Evolutionary conservation across 2,329 filamentous ascomycete genomes (phyloP).

Genomic region (Diaporthe citrichinensis): DNA sequence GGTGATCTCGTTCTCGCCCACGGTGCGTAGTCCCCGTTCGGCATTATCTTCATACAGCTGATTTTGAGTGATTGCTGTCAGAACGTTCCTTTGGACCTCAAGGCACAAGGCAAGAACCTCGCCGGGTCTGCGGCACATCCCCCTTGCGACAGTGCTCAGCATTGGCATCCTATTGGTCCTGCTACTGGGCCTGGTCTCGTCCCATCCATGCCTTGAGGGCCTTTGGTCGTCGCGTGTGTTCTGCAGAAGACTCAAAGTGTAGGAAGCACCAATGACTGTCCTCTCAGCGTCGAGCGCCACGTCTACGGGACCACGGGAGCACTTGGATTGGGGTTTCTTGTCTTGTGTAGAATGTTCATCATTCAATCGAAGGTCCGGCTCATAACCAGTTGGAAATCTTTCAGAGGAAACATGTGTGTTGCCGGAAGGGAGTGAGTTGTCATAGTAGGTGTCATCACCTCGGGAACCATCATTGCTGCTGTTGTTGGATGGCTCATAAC

Average conservation of each 20-base stretch:
- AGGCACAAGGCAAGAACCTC: background rate
- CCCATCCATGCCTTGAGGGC: background rate
- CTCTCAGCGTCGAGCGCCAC: background rate
- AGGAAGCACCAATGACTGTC: background rate
- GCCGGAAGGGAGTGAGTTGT: background rate
- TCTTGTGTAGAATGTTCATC: background rate
- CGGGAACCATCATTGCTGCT: too few relatives aligned
- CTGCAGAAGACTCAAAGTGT: background rate
- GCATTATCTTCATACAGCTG: background rate
- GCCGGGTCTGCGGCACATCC: background rate
- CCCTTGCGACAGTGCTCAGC: background rate
- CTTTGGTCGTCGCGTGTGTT: background rate
- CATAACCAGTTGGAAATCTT: background rate
- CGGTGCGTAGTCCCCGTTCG: background rate
- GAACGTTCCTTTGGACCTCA: background rate
- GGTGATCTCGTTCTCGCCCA: too few relatives aligned
- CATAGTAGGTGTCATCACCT: too few relatives aligned
- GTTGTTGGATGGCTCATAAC: background rate
- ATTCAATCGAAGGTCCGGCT: background rate
- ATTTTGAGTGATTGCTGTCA: background rate
- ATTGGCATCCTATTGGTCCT: background rate
- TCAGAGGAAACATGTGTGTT: background rate
- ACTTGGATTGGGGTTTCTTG: background rate
- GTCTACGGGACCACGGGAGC: background rate
- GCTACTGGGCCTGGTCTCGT: background rate